Evolutionary conservation across 2,329 filamentous ascomycete species (phyloP).

Genomic region (Phaeosphaeriaceae sp.): DNA sequence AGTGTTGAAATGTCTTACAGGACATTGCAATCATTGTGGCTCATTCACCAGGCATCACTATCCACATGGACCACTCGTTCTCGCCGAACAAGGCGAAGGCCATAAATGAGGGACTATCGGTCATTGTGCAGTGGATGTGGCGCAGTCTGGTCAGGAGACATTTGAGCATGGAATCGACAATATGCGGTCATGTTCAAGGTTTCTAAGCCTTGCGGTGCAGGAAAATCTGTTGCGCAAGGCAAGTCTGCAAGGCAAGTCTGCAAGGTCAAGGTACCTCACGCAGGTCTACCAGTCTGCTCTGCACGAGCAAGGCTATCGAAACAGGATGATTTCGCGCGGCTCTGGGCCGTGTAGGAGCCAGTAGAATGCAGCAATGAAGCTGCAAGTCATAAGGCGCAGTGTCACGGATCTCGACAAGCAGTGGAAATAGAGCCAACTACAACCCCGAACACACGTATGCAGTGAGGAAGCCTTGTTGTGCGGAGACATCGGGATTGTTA

Average conservation of each 20-base stretch:
- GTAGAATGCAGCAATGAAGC: neutral
- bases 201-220: neutral
- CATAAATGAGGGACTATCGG: neutral
- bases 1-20: neutral
- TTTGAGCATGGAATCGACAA: neutral
- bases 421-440: neutral
- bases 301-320: neutral
- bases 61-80: neutral
- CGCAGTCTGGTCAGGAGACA: neutral
- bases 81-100: neutral
- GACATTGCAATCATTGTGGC: neutral
- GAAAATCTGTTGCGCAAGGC: neutral
- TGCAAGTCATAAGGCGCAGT: neutral
- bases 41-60: neutral
- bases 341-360: neutral
- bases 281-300: neutral
- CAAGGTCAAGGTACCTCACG: neutral
- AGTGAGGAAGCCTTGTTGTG: neutral
- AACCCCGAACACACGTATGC: neutral
- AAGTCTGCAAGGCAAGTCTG: neutral
- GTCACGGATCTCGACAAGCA: neutral
- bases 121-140: neutral
- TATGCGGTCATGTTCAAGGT: neutral
- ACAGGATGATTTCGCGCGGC: neutral
- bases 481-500: neutral